Conservation (phyloP, 2,329 filamentous ascomycete genomes). For the Beauveria sp. region DNA sequence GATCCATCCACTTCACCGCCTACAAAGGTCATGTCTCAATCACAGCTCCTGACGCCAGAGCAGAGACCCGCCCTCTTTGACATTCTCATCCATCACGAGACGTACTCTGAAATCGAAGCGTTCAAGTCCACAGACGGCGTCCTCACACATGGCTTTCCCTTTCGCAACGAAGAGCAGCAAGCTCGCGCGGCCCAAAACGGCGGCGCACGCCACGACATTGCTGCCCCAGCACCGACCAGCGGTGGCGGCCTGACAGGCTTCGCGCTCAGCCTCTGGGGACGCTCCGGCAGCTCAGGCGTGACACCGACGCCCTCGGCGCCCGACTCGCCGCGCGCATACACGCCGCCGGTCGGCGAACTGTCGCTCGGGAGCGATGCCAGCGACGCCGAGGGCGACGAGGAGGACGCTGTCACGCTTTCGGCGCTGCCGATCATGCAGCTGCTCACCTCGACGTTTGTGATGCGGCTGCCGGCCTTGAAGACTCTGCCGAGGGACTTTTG, state of each 20-base stretch:
- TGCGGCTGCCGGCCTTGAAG: slow-evolving; percentile 58
- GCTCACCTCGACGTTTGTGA: slow-evolving; percentile 56
- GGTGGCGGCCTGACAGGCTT: slow-evolving; percentile 14
- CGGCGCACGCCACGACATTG: slow-evolving; percentile 18
- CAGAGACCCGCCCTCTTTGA: slow-evolving; percentile 50
- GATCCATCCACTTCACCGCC: not conserved
- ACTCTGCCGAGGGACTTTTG: slow-evolving; percentile 59
- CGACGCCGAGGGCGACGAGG: slow-evolving; percentile 20
- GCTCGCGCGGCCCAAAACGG: not conserved
- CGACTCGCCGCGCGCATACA: not conserved
- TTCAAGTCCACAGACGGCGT: slow-evolving; percentile 62
- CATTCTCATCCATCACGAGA: slow-evolving; percentile 52
- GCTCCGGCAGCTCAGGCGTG: not conserved
- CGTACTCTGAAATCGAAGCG: slow-evolving; percentile 60
- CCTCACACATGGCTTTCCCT: slow-evolving; percentile 62
- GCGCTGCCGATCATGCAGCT: slow-evolving; percentile 60
- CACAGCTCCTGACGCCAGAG: slow-evolving; percentile 20
- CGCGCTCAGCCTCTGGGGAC: slow-evolving; percentile 8
- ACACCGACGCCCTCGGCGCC: slow-evolving; percentile 7
- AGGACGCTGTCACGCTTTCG: slow-evolving; percentile 23
- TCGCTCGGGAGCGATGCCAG: slow-evolving; percentile 9
- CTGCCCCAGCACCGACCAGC: slow-evolving; percentile 14
- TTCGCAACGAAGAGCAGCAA: slow-evolving; percentile 26
- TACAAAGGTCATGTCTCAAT: slow-evolving; percentile 1
- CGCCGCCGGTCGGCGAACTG: not conserved